Evolutionary conservation across 148 eudicot genomes (phyloP).

Genomic region (Diospyros lotus): DNA sequence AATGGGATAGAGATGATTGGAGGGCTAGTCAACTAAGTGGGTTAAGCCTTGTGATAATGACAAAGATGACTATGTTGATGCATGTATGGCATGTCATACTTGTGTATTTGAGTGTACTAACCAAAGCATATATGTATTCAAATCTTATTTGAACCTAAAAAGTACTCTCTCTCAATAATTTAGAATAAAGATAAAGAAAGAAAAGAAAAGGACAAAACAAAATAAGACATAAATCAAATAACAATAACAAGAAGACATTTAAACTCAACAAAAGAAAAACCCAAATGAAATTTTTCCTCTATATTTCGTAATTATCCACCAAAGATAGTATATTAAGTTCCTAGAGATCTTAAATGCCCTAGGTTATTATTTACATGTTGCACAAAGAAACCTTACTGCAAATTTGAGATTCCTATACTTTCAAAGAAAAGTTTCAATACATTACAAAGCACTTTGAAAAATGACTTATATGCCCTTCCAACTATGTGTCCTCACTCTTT

Average conservation of each 20-base stretch:
- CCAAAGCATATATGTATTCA: not conserved
- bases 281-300: not conserved
- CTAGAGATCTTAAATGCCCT: too few relatives aligned
- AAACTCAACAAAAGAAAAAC: not conserved
- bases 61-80: too few relatives aligned
- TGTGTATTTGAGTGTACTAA: not conserved
- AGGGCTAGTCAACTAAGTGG: too few relatives aligned
- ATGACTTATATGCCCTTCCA: too few relatives aligned
- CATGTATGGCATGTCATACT: too few relatives aligned
- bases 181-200: not conserved
- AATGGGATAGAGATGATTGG: too few relatives aligned
- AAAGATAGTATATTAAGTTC: not conserved
- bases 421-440: too few relatives aligned
- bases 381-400: slow-evolving; percentile 35
- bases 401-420: too few relatives aligned
- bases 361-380: slow-evolving; percentile 53
- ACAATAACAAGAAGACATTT: not conserved
- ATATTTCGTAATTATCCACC: not conserved
- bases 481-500: too few relatives aligned
- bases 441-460: too few relatives aligned
- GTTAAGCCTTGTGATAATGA: too few relatives aligned
- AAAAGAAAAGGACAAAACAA: not conserved
- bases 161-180: not conserved
- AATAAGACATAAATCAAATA: not conserved
- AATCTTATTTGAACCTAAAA: not conserved